Evolutionary conservation across 108 stramenopile genomes (phyloP).

Genomic region (Pinguiococcus pyrenoidosus): DNA sequence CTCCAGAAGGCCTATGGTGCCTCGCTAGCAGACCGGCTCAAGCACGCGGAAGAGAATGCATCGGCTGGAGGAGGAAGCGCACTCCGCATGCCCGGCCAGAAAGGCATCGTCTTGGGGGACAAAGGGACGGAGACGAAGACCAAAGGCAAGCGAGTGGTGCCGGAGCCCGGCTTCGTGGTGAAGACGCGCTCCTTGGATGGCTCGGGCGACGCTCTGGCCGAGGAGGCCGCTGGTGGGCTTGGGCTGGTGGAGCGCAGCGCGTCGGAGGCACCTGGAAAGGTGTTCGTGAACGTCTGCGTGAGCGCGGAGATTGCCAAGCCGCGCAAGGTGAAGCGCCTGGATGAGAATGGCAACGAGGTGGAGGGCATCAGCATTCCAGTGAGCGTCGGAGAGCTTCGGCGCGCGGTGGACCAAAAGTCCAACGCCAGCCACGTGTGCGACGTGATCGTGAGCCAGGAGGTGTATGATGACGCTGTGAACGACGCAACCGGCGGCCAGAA

Average conservation of each 20-base stretch:
- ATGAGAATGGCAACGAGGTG: constrained; percentile 22
- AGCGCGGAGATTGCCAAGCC: constrained; percentile 3
- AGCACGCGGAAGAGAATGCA: too few species aligned
- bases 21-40: too few species aligned
- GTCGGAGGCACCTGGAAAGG: background rate
- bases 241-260: too few species aligned
- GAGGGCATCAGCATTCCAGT: constrained; percentile 30
- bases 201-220: background rate
- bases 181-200: constrained; percentile 4
- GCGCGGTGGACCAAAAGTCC: constrained; percentile 14
- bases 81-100: too few species aligned
- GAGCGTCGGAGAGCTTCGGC: constrained; percentile 7
- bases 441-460: too few species aligned
- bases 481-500: constrained; percentile 10
- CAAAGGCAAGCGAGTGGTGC: constrained; percentile 9
- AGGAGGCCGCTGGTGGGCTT: too few species aligned
- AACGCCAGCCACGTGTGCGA: constrained; percentile 2
- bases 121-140: background rate
- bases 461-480: too few species aligned
- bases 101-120: constrained; percentile 3
- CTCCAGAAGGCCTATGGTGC: too few species aligned
- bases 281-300: constrained; percentile 27
- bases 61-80: too few species aligned
- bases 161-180: constrained; percentile 9
- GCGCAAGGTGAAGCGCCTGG: constrained; percentile 3